Evolutionary conservation across 1,284 basidiomycete species (phyloP), one percentile per base, ranked within the genome.

Genomic region (Dichomitus squalens): DNA sequence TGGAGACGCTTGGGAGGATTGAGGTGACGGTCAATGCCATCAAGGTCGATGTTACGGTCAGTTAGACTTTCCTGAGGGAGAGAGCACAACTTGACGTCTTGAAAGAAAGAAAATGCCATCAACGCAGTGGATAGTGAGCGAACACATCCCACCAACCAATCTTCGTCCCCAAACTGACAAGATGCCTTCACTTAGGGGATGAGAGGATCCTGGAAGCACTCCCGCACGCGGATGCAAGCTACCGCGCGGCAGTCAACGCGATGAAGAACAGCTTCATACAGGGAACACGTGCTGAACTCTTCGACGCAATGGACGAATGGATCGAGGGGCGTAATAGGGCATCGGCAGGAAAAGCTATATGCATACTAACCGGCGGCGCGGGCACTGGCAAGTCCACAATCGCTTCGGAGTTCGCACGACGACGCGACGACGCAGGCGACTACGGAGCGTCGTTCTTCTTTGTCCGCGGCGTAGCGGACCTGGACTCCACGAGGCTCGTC

Each of bases 331-430:
- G 27, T 1, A 29, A 33, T 7, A 34, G n/a, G 3, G 38, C 36
- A 23, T 4, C 34, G 7, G 14, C 16, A 4, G 34, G 23, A 9
- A 39, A 39, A 9, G 29, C 53, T 2, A 31, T 59, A 39, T 62
- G 40, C 50, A 27, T 63, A 14, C 53, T 65, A n/a, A 57, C 44
- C 34, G 61, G 64, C 1, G 46, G 36, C 6, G 52, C 59, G 0
- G 61, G 59, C 4, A 57, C 59, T 8, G 61, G 64, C 7, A 65
- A 65, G 53, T 61, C 60, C 5, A 60, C 61, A 12, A 55, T 65
- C 49, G 64, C 64, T 4, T 52, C 55, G 21, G 55, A 60, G 41
- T 36, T 61, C n/a, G 53, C 59, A 2, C 34, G 47, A 8, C 51
- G 54, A 4, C 52, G 57, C n/a, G 49, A 57, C 2, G 8, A 33